A percentile compares a stretch with the other conserved stretches of the same genome.
These are phyloP conservation scores for Penicillium taxi DNA, from an alignment of 495 filamentous ascomycete species.

Conservation along the genomic window DNA sequence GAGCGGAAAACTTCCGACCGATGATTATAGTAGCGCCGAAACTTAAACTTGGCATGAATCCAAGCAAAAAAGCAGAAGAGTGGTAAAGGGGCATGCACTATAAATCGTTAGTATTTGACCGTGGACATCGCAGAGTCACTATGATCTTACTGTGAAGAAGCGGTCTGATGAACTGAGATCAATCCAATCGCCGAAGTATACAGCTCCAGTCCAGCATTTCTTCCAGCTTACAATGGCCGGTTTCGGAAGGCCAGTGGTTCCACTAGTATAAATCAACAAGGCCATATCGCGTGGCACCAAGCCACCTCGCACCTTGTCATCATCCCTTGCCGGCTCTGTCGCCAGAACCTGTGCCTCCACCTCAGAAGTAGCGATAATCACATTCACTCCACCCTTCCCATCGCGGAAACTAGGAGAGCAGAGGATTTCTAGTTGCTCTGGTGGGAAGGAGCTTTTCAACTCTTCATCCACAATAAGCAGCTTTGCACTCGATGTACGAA, in stretches of 20 bases:
- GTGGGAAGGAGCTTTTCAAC: conserved; percentile 44
- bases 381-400: conserved; percentile 45
- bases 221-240: conserved; percentile 76
- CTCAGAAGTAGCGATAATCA: conserved; percentile 55
- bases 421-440: conserved; percentile 39
- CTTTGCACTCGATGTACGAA: conserved; percentile 60
- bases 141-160: conserved; percentile 63
- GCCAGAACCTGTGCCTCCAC: conserved; percentile 53
- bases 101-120: conserved; percentile 1
- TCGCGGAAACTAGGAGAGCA: conserved; percentile 36
- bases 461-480: conserved; percentile 71
- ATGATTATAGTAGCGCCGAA: conserved; percentile 59
- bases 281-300: conserved; percentile 51
- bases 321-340: conserved; percentile 51
- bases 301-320: conserved; percentile 52
- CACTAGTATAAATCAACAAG: conserved; percentile 76
- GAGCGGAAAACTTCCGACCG: conserved; percentile 73
- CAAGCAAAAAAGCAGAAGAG: conserved; percentile 69
- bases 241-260: conserved; percentile 89
- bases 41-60: conserved; percentile 51
- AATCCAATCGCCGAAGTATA: conserved; percentile 52
- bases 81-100: conserved; percentile 95
- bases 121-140: neutral
- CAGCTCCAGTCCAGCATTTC: conserved; percentile 49
- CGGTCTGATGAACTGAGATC: conserved; percentile 51